A percentile compares a stretch with the other conserved stretches of the same genome.
Conservation (phyloP, 1,284 basidiomycete genomes). For the Schizophyllum commune region DNA sequence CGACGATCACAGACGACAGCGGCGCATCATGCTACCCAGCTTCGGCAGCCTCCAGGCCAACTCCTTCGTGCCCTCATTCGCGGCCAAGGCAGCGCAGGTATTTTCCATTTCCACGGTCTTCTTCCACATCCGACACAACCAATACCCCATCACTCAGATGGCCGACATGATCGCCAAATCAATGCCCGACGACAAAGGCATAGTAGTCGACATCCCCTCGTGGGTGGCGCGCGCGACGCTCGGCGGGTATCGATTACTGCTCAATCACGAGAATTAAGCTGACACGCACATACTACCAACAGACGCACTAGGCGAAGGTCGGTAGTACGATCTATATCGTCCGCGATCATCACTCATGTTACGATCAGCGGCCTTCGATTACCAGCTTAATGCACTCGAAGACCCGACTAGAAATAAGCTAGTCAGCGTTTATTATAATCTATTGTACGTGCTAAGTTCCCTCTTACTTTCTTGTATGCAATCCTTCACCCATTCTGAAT, state of each 20-base stretch:
- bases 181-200: conserved; percentile 25
- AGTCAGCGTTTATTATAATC: conserved; percentile 36
- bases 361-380: conserved; percentile 36
- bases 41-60: conserved; percentile 27
- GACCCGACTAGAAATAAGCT: conserved; percentile 31
- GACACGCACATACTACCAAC: not conserved
- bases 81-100: conserved; percentile 26
- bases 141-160: conserved; percentile 21
- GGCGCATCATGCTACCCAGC: conserved; percentile 29
- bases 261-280: not conserved
- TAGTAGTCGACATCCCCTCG: conserved; percentile 31
- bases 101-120: not conserved
- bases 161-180: conserved; percentile 34
- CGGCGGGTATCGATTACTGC: not conserved
- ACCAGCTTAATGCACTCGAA: conserved; percentile 35
- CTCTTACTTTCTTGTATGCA: no score
- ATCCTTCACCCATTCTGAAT: conserved; percentile 1
- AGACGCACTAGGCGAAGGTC: conserved; percentile 38
- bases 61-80: conserved; percentile 26
- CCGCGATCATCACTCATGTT: not conserved
- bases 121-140: not conserved
- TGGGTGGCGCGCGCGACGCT: conserved; percentile 35
- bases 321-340: not conserved
- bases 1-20: conserved; percentile 26
- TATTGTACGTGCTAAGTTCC: conserved; percentile 24